phyloP scores from a whole-genome alignment of 495 filamentous ascomycete genomes.

The Beverwykella pulmonaria region DNA sequence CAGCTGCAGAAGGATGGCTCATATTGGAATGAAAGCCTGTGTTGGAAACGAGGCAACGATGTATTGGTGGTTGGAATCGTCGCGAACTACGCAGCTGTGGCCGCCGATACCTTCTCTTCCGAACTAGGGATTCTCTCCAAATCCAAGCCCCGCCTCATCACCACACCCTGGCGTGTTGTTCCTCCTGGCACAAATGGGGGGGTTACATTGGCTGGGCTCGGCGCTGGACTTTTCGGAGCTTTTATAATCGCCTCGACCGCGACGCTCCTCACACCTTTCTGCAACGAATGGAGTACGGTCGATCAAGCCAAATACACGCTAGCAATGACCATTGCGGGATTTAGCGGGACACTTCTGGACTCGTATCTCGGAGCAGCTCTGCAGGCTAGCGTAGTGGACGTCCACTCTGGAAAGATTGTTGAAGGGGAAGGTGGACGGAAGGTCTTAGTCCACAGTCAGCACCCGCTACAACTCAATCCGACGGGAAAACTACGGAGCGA shows the following conservation, averaged over 20 bases:
- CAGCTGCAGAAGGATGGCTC: constrained; percentile 56
- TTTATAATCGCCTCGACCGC: constrained; percentile 69
- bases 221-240: constrained; percentile 74
- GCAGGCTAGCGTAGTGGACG: constrained; percentile 85
- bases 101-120: constrained; percentile 92
- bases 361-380: constrained; percentile 82
- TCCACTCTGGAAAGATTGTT: constrained; percentile 79
- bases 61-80: constrained; percentile 62
- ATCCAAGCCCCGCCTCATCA: constrained; percentile 79
- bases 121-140: constrained; percentile 90
- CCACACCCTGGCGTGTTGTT: constrained; percentile 73
- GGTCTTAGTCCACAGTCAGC: constrained; percentile 51
- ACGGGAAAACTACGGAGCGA: constrained; percentile 29
- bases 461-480: constrained; percentile 31
- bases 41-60: constrained; percentile 51
- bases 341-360: constrained; percentile 80
- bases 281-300: constrained; percentile 43
- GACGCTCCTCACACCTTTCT: constrained; percentile 70
- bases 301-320: constrained; percentile 32
- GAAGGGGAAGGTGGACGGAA: constrained; percentile 83
- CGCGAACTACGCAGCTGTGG: constrained; percentile 81
- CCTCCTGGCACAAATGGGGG: constrained; percentile 93
- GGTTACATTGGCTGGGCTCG: constrained; percentile 71
- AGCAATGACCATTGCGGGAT: constrained; percentile 69
- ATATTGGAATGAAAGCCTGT: constrained; percentile 28